A percentile compares a stretch with the other conserved stretches of the same genome.
These are phyloP conservation scores for Pseudocercospora musae DNA, from an alignment of 2,329 filamentous ascomycete genomes.

Conservation along the genomic window DNA sequence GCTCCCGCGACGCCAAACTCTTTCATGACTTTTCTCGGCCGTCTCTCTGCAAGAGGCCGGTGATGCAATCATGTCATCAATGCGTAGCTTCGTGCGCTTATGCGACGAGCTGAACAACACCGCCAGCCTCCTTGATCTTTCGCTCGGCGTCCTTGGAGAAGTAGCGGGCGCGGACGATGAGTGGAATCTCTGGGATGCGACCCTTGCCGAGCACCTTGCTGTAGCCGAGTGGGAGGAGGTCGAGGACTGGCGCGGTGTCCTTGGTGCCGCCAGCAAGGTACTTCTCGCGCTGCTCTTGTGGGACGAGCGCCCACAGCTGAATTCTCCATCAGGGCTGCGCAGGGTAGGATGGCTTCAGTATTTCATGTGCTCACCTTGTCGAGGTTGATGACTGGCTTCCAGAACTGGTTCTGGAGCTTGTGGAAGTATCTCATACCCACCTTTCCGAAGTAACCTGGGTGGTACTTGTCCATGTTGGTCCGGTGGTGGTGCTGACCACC, in stretches of 20 bases:
- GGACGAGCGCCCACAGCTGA: slow-evolving; percentile 93
- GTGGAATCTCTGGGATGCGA: slow-evolving; percentile 84
- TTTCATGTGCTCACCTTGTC: slow-evolving; percentile 69
- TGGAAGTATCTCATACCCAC: slow-evolving; percentile 68
- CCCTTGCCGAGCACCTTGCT: slow-evolving; percentile 99
- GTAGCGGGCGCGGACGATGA: slow-evolving; percentile 93
- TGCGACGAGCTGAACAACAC: slow-evolving; percentile 92
- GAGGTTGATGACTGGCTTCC: slow-evolving; percentile 98
- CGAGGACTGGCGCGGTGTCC: slow-evolving; percentile 94
- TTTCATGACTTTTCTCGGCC: slow-evolving; percentile 11
- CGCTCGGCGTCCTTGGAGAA: slow-evolving; percentile 94
- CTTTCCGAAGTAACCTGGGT: slow-evolving; percentile 99
- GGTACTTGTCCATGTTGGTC: slow-evolving; percentile 90
- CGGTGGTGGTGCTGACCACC: slow-evolving; percentile 99
- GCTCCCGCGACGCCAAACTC: slow-evolving; percentile 16
- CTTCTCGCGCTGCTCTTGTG: slow-evolving; percentile 85
- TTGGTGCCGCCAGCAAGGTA: slow-evolving; percentile 84
- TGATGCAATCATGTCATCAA: slow-evolving; percentile 19
- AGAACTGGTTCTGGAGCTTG: slow-evolving; percentile 92
- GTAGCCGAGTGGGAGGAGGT: slow-evolving; percentile 96
- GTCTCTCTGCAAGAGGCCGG: slow-evolving; percentile 10
- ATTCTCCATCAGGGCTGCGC: background rate
- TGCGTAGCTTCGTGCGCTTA: slow-evolving; percentile 48
- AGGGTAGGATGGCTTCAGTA: background rate
- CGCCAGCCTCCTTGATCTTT: slow-evolving; percentile 98